phyloP scores from a whole-genome alignment of 1,284 basidiomycete genomes.

The Ganoderma boninense region DNA sequence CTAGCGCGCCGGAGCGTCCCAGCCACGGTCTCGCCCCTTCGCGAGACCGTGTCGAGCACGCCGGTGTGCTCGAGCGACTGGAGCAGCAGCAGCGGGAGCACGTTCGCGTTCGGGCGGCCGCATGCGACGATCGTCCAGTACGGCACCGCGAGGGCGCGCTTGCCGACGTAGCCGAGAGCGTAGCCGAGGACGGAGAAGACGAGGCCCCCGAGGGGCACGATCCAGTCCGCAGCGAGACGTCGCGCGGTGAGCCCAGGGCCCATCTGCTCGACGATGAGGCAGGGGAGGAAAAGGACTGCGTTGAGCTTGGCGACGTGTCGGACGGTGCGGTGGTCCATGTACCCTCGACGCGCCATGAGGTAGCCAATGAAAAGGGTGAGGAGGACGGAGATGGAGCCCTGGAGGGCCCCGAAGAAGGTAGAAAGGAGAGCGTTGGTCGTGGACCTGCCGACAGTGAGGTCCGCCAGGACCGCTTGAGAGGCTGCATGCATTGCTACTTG shows the following conservation, averaged over 20 bases:
- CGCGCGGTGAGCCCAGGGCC: slow-evolving; percentile 40
- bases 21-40: slow-evolving; percentile 28
- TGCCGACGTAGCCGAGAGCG: slow-evolving; percentile 40
- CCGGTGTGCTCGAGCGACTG: slow-evolving; percentile 40
- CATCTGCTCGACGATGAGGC: slow-evolving; percentile 44
- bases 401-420: slow-evolving; percentile 41
- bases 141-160: slow-evolving; percentile 35
- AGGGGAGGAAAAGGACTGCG: slow-evolving; percentile 43
- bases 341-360: slow-evolving; percentile 31
- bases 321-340: slow-evolving; percentile 38
- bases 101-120: slow-evolving; percentile 44
- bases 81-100: slow-evolving; percentile 43
- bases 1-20: slow-evolving; percentile 39
- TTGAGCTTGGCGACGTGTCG: slow-evolving; percentile 40
- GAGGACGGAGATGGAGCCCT: slow-evolving; percentile 43
- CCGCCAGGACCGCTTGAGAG: background rate
- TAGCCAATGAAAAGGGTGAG: slow-evolving; percentile 43
- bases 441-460: background rate
- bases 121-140: slow-evolving; percentile 44
- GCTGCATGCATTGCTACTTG: background rate
- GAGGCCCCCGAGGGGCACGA: slow-evolving; percentile 44
- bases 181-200: slow-evolving; percentile 39
- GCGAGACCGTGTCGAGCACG: slow-evolving; percentile 36
- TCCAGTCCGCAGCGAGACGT: slow-evolving; percentile 38
- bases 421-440: slow-evolving; percentile 27